A percentile compares a stretch with the other conserved stretches of the same genome.
phyloP scores from a whole-genome alignment of 805 yeast genomes.

The Saturnispora gosingensis region DNA sequence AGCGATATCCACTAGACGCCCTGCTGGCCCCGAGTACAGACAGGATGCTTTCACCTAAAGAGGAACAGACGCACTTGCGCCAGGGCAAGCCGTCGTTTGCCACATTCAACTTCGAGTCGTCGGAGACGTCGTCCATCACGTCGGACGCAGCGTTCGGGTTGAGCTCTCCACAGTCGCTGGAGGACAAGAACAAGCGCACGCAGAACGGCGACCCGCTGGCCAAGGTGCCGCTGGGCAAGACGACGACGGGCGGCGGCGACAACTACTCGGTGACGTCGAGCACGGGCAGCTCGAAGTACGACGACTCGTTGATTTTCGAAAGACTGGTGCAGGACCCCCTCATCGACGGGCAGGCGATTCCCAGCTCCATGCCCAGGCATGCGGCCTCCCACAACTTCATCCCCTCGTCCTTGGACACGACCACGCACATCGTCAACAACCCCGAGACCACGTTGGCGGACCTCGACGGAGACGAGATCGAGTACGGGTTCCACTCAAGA shows the following conservation, averaged over 20 bases:
- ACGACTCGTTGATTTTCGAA: slow-evolving; percentile 50
- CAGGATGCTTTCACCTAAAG: neutral
- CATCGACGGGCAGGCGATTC: slow-evolving; percentile 24
- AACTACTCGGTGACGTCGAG: slow-evolving; percentile 10
- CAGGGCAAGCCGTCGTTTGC: neutral
- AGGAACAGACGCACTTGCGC: neutral
- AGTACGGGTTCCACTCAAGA: slow-evolving; percentile 37
- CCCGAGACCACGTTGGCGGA: slow-evolving; percentile 10
- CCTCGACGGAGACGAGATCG: slow-evolving; percentile 33
- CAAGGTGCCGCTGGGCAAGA: neutral
- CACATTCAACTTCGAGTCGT: neutral
- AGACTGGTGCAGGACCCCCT: slow-evolving; percentile 55
- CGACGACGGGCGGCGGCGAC: slow-evolving; percentile 5
- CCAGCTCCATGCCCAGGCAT: slow-evolving; percentile 27
- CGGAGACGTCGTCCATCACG: neutral
- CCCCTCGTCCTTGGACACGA: slow-evolving; percentile 48
- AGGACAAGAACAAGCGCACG: neutral
- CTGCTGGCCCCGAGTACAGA: neutral
- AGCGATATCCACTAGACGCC: neutral
- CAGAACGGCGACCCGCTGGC: neutral
- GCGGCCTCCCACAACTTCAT: slow-evolving; percentile 42
- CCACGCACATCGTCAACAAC: slow-evolving; percentile 33
- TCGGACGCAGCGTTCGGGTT: neutral
- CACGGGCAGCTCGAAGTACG: slow-evolving; percentile 11
- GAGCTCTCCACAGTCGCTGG: neutral